phyloP scores from a whole-genome alignment of 106 monocot species.

The Allium sativum region DNA sequence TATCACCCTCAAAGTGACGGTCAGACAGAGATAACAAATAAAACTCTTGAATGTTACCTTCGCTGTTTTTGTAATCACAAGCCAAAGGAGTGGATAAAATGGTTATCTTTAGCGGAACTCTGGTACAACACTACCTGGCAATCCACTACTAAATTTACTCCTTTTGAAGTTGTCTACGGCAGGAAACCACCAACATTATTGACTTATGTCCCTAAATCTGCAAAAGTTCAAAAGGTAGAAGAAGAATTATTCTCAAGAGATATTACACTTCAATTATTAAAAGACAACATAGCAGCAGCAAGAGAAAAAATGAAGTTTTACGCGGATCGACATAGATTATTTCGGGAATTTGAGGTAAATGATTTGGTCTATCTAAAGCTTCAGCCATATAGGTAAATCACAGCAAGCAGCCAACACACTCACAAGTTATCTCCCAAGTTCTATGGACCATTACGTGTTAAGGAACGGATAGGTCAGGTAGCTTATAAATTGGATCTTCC shows the following conservation, averaged over 20 bases:
- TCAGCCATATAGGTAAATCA: conserved; percentile 2
- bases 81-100: too few relatives aligned
- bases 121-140: too few relatives aligned
- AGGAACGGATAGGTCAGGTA: not conserved
- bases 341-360: not conserved
- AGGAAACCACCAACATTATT: too few relatives aligned
- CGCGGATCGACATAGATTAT: not conserved
- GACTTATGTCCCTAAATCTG: not conserved
- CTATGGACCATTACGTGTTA: not conserved
- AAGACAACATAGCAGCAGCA: not conserved
- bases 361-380: conserved; percentile 11
- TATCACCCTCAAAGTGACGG: too few relatives aligned
- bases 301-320: not conserved
- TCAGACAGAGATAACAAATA: too few relatives aligned
- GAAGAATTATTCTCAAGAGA: not conserved
- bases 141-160: too few relatives aligned
- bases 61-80: too few relatives aligned
- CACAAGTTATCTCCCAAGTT: not conserved
- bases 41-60: too few relatives aligned
- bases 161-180: too few relatives aligned
- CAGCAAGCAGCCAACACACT: rapidly evolving
- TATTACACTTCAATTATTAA: not conserved
- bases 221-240: not conserved
- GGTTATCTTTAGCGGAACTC: too few relatives aligned
- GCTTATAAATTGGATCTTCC: conserved; percentile 7